Evolutionary conservation across 1,139 yeast species (phyloP).

Genomic region (Blastobotrys illinoisensis): DNA sequence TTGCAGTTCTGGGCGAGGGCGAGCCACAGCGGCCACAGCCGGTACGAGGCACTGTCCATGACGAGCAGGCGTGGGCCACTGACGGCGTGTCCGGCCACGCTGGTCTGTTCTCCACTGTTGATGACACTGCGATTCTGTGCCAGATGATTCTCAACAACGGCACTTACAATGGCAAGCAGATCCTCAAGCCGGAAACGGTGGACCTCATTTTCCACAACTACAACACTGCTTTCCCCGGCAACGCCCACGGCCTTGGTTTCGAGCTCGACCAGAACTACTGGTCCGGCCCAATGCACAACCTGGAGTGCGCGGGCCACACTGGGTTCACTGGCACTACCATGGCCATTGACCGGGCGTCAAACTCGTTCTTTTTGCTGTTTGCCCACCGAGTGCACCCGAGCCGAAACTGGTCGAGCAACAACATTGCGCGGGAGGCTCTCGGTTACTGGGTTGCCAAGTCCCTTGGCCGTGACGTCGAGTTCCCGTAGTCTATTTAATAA

Average conservation of each 20-base stretch:
- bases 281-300: conserved; percentile 15
- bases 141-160: conserved; percentile 18
- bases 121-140: conserved; percentile 15
- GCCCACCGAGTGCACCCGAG: conserved; percentile 18
- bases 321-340: conserved; percentile 21
- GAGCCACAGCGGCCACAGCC: conserved; percentile 18
- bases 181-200: conserved; percentile 11
- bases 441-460: conserved; percentile 13
- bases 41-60: conserved; percentile 19
- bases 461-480: conserved; percentile 5
- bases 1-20: conserved; percentile 9
- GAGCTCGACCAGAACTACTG: conserved; percentile 17
- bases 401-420: conserved; percentile 13
- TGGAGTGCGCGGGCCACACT: conserved; percentile 16
- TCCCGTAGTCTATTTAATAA: neutral
- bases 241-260: conserved; percentile 18
- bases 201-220: conserved; percentile 14
- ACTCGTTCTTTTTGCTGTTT: conserved; percentile 14
- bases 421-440: conserved; percentile 14
- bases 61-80: conserved; percentile 17
- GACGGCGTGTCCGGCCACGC: conserved; percentile 20
- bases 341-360: conserved; percentile 14
- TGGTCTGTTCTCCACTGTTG: conserved; percentile 18
- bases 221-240: conserved; percentile 14
- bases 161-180: conserved; percentile 10